A percentile compares a stretch with the other conserved stretches of the same genome.
phyloP scores from a whole-genome alignment of 345 rosid genomes.

The Dipteronia sinensis region DNA sequence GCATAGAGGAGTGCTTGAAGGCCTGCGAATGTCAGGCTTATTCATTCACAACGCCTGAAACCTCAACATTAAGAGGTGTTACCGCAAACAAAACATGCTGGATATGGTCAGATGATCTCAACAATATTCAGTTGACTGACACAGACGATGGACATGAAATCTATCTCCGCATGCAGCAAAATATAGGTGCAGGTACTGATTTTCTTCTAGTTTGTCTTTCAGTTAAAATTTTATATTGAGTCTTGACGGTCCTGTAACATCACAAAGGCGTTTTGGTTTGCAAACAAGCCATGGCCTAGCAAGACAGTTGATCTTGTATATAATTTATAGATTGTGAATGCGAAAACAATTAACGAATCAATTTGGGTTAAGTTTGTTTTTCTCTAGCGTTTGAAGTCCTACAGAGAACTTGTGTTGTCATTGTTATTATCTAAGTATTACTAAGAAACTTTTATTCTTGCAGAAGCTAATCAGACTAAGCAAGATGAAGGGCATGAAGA shows the following conservation, averaged over 20 bases:
- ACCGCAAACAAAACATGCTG: constrained; percentile 12
- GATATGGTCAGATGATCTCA: constrained; percentile 29
- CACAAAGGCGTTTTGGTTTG: no score
- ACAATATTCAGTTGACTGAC: constrained; percentile 16
- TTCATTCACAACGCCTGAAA: constrained; percentile 1
- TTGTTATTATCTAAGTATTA: not conserved
- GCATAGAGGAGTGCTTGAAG: constrained; percentile 23
- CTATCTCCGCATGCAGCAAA: constrained; percentile 13
- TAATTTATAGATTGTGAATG: not conserved
- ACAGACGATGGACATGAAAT: not conserved
- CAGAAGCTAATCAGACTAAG: not conserved
- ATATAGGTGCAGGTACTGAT: constrained; percentile 27
- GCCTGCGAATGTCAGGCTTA: constrained; percentile 39
- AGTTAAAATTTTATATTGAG: no score
- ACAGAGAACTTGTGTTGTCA: not conserved
- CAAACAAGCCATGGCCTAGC: not conserved
- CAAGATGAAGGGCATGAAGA: not conserved
- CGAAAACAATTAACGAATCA: not conserved
- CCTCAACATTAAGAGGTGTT: not conserved
- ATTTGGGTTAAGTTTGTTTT: not conserved
- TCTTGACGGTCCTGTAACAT: no score
- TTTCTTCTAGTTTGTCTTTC: not conserved
- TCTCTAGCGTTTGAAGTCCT: not conserved
- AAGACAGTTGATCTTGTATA: no score
- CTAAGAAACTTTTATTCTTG: not conserved